Conservation (phyloP, 495 filamentous ascomycete species). For the Aspergillus indologenus region DNA sequence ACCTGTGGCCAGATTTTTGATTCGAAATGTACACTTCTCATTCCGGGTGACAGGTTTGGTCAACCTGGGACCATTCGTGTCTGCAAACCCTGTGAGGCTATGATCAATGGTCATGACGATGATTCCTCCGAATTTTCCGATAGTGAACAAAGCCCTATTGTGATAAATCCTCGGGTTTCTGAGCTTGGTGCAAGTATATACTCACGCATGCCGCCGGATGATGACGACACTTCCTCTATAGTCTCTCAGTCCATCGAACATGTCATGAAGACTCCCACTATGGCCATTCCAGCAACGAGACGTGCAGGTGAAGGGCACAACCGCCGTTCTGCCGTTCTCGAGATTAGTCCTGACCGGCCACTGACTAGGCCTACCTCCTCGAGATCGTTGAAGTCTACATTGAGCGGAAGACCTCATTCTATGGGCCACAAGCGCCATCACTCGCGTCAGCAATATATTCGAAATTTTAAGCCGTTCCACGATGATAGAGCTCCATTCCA, state of each 20-base stretch:
- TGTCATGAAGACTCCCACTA: constrained; percentile 53
- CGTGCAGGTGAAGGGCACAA: constrained; percentile 78
- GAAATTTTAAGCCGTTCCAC: constrained; percentile 57
- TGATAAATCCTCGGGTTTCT: constrained; percentile 38
- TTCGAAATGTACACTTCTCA: constrained; percentile 87
- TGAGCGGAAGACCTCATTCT: constrained; percentile 60
- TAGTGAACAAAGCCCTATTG: constrained; percentile 57
- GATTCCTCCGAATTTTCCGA: constrained; percentile 87
- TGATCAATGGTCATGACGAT: constrained; percentile 87
- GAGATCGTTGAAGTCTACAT: constrained; percentile 79
- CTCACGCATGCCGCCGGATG: constrained; percentile 30
- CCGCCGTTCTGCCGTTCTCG: constrained; percentile 81
- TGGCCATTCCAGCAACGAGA: constrained; percentile 86
- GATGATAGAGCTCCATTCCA: constrained; percentile 90
- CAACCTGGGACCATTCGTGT: constrained; percentile 82
- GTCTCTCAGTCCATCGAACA: constrained; percentile 47
- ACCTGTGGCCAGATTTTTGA: constrained; percentile 95
- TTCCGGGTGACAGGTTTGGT: constrained; percentile 83
- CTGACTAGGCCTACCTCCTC: constrained; percentile 84
- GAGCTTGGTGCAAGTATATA: constrained; percentile 30
- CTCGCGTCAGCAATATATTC: constrained; percentile 75
- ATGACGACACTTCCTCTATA: constrained; percentile 46
- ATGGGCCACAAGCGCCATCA: constrained; percentile 79
- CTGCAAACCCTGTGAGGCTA: constrained; percentile 89
- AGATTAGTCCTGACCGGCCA: constrained; percentile 73